Evolutionary conservation across 2,329 filamentous ascomycete genomes (phyloP).

Genomic region (Nemania sp.): DNA sequence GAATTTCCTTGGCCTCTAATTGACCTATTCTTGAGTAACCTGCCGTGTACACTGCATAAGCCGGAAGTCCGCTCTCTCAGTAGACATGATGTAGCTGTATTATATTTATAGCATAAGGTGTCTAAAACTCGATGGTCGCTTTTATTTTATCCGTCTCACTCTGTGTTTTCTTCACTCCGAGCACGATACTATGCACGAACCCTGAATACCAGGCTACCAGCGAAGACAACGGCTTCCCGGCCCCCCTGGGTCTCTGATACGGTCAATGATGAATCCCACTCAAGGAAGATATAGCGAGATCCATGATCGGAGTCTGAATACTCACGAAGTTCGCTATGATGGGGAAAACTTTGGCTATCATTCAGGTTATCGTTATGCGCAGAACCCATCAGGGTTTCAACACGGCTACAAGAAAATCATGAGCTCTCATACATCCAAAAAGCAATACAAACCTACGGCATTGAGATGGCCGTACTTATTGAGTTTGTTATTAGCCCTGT

Average conservation of each 20-base stretch:
- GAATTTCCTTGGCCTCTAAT: too few species aligned
- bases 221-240: neutral
- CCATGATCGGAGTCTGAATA: neutral
- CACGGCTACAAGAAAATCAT: neutral
- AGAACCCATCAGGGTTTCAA: neutral
- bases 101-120: neutral
- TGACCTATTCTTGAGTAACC: too few species aligned
- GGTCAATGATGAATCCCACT: constrained; percentile 6
- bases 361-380: constrained; percentile 3
- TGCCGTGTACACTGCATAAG: too few species aligned
- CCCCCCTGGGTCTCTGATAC: neutral
- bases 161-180: neutral
- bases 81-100: too few species aligned
- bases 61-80: too few species aligned
- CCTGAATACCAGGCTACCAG: neutral
- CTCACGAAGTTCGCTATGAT: neutral
- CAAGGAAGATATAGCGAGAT: constrained; percentile 2
- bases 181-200: neutral
- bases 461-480: constrained; percentile 13
- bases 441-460: constrained; percentile 17
- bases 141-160: neutral
- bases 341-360: constrained; percentile 7
- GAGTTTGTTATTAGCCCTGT: neutral
- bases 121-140: neutral
- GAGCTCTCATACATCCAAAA: neutral